Conservation (phyloP, 202 grass and related monocot species). For the Cymbopogon flexuosus region DNA sequence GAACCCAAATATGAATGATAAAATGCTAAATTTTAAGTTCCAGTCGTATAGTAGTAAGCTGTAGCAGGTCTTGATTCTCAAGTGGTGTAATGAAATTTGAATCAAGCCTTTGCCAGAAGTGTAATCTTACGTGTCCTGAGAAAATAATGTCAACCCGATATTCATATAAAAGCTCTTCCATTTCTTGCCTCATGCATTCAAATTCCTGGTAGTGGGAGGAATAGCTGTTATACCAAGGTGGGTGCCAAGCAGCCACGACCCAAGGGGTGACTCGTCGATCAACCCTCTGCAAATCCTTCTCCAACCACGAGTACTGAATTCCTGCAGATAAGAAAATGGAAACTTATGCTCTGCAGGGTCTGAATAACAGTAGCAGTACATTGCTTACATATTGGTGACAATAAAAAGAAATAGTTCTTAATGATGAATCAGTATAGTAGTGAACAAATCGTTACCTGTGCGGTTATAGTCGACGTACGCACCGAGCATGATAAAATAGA, state of each 20-base stretch:
- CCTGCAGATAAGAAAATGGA: conserved; percentile 28
- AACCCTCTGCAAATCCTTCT: conserved; percentile 52
- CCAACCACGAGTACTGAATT: conserved; percentile 72
- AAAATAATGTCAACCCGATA: conserved; percentile 74
- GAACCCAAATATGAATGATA: not conserved
- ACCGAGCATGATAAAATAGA: conserved; percentile 85
- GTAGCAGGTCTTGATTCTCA: not conserved
- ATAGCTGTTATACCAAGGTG: conserved; percentile 98
- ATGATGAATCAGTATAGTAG: not conserved
- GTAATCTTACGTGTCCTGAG: conserved; percentile 65
- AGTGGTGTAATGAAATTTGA: not conserved
- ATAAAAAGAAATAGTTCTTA: not conserved
- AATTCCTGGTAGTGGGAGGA: conserved; percentile 91
- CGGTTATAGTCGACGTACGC: conserved; percentile 76
- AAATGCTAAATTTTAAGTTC: not conserved
- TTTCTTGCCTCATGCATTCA: conserved; percentile 91
- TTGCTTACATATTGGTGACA: not conserved
- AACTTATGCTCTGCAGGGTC: not conserved
- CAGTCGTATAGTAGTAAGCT: not conserved
- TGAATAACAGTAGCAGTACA: not conserved
- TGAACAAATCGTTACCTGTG: conserved; percentile 39
- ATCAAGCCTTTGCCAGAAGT: not conserved
- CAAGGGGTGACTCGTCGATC: conserved; percentile 70
- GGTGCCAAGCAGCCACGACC: conserved; percentile 76
- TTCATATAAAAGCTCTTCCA: conserved; percentile 69